Percentiles rank a stretch among this genome's conserved stretches.
Conservation (phyloP, 345 rosid species). For the thale cress (Arabidopsis thaliana) region DNA sequence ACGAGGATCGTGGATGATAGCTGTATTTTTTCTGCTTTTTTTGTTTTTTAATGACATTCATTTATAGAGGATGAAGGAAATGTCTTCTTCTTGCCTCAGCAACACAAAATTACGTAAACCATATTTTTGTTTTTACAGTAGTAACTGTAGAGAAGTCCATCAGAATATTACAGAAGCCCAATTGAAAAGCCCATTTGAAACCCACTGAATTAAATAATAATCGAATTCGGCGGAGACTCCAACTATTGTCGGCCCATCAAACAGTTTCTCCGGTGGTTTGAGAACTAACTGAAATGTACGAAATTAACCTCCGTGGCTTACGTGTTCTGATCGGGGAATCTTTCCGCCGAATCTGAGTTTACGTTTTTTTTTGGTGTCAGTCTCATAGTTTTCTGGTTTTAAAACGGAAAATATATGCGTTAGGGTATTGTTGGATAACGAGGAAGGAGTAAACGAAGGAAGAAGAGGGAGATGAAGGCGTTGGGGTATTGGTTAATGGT, state of each 20-base stretch:
- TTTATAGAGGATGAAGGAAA: background rate
- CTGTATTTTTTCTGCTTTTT: conserved; percentile 17
- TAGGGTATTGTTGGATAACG: too few species aligned
- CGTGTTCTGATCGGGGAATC: background rate
- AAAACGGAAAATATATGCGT: too few species aligned
- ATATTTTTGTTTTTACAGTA: too few species aligned
- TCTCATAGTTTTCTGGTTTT: background rate
- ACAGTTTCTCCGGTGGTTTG: background rate
- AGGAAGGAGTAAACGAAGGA: background rate
- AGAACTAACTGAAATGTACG: background rate
- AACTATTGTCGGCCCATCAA: background rate
- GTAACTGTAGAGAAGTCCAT: background rate
- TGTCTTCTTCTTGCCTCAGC: conserved; percentile 12
- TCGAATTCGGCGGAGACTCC: conserved; percentile 11
- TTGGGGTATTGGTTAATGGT: conserved; percentile 94
- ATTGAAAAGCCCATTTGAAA: background rate
- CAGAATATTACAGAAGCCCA: background rate
- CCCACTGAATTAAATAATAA: background rate
- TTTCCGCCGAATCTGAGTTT: background rate
- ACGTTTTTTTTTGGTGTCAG: background rate
- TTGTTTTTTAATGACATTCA: background rate
- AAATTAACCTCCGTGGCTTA: background rate
- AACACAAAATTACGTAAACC: too few species aligned
- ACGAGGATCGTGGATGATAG: conserved; percentile 44
- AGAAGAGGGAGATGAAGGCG: conserved; percentile 64